Base-by-base conservation (phyloP, 805 yeast species). In the Brettanomyces bruxellensis region DNA sequence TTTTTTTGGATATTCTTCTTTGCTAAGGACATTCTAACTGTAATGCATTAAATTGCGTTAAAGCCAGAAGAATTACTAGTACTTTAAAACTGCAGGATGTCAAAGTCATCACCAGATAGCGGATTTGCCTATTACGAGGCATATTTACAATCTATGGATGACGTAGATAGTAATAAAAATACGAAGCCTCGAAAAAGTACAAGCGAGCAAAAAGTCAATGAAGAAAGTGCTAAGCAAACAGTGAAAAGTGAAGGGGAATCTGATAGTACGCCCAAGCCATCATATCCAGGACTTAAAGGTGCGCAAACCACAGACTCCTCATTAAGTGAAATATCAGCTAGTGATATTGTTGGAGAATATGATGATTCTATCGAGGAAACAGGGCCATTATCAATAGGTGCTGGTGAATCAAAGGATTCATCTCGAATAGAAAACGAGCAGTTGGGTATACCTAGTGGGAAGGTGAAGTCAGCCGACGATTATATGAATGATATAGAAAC, bases 291-390 rank as follows among this genome's bases (percentile, higher is more conserved):
- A 9, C 11, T 28, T 7, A 28, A 28, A 7, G 32, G 11, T 7
- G 11, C 32, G 11, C 11, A 6, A 9, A 28, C 32, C 9, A 9
- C 11, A 9, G 13, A 18, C 13, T 35, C 38, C 7, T n/a, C 23
- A 18, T 8, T 8, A n/a, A 35, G 38, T 35, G 44, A 41, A n/a
- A 9, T 41, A 12, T 32, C 44, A 18, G 44, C 44, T n/a, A 24
- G 38, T 13, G 44, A 41, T 34, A 41, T 41, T 30, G 18, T 41
- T 18, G 38, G 30, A 7, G 44, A 41, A 8, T 41, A 41, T 24
- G 28, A 22, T 25, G 7, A 25, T 13, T 40, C 32, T 14, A 13
- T n/a, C 6, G 41, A 18, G n/a, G 28, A 14, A 13, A 40, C 42
- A 40, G 14, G 22, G 23, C 42, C 42, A 34, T n/a, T 40, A n/a